These are phyloP conservation scores for Sporothrix variecibatus DNA, from an alignment of 2,329 filamentous ascomycete genomes.

Conservation along the genomic window DNA sequence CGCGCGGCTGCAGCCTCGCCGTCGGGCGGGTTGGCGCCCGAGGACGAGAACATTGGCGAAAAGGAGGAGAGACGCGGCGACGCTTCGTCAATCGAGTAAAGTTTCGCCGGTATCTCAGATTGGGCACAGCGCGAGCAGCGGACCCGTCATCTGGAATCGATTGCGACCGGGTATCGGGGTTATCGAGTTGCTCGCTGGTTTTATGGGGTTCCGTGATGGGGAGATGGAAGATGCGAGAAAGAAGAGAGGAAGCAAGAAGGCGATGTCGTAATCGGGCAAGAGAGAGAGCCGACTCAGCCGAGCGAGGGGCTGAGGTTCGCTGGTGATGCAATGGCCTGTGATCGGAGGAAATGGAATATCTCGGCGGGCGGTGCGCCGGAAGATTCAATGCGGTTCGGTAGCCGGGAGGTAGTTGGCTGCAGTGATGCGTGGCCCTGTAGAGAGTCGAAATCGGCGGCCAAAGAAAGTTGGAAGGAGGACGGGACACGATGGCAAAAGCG, in stretches of 20 bases:
- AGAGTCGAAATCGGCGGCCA: background rate
- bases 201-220: background rate
- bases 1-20: slow-evolving; percentile 46
- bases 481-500: background rate
- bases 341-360: background rate
- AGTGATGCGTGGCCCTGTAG: background rate
- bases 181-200: background rate
- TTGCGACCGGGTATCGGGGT: slow-evolving; percentile 14
- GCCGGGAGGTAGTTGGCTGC: background rate
- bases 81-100: background rate
- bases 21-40: slow-evolving; percentile 47
- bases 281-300: background rate
- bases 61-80: background rate
- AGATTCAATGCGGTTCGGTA: background rate
- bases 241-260: background rate
- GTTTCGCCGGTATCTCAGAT: slow-evolving; percentile 11
- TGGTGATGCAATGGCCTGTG: background rate
- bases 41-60: slow-evolving; percentile 48
- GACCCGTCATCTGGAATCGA: slow-evolving; percentile 14
- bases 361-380: background rate
- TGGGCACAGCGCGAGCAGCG: background rate
- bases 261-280: background rate
- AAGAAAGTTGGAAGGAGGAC: background rate
- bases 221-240: background rate
- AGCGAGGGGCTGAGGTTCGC: background rate